These are phyloP conservation scores for Ogataea philodendri DNA, from an alignment of 805 yeast species.

Conservation along the genomic window DNA sequence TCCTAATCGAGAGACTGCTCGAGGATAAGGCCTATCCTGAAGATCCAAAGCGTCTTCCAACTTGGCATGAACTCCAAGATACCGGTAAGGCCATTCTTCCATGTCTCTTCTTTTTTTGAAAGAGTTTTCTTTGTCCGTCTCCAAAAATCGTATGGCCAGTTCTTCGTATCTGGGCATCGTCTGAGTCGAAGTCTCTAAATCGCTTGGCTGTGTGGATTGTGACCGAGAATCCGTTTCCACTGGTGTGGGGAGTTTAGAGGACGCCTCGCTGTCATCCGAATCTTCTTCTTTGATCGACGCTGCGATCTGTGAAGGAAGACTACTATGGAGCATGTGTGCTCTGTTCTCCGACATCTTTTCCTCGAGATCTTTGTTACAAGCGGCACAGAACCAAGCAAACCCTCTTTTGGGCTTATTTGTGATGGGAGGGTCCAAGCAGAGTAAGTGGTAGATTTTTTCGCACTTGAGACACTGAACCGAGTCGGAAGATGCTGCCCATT, in stretches of 20 bases:
- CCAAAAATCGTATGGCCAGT: constrained; percentile 52
- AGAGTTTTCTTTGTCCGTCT: constrained; percentile 41
- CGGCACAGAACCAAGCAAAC: constrained; percentile 86
- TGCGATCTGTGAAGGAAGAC: constrained; percentile 28
- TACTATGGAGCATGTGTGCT: constrained; percentile 35
- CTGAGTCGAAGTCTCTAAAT: constrained; percentile 7
- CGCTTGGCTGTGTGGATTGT: constrained; percentile 6
- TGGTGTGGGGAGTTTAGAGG: constrained; percentile 6
- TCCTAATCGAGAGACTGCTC: constrained; percentile 77
- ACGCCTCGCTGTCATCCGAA: constrained; percentile 5
- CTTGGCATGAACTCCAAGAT: constrained; percentile 70
- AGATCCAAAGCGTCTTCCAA: constrained; percentile 75
- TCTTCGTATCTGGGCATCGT: constrained; percentile 53
- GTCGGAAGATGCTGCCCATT: constrained; percentile 77
- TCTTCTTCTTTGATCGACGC: constrained; percentile 14
- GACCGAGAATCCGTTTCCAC: constrained; percentile 9
- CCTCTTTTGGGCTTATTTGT: constrained; percentile 79
- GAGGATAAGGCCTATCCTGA: constrained; percentile 76
- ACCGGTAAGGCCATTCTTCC: constrained; percentile 84
- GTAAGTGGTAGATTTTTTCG: constrained; percentile 66
- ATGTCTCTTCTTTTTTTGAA: constrained; percentile 47
- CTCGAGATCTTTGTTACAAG: constrained; percentile 63
- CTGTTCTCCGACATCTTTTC: constrained; percentile 37
- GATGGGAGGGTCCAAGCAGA: constrained; percentile 84
- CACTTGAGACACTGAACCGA: constrained; percentile 83